These are phyloP conservation scores for Anisogramma anomala DNA, from an alignment of 2,329 filamentous ascomycete genomes.

Conservation along the genomic window DNA sequence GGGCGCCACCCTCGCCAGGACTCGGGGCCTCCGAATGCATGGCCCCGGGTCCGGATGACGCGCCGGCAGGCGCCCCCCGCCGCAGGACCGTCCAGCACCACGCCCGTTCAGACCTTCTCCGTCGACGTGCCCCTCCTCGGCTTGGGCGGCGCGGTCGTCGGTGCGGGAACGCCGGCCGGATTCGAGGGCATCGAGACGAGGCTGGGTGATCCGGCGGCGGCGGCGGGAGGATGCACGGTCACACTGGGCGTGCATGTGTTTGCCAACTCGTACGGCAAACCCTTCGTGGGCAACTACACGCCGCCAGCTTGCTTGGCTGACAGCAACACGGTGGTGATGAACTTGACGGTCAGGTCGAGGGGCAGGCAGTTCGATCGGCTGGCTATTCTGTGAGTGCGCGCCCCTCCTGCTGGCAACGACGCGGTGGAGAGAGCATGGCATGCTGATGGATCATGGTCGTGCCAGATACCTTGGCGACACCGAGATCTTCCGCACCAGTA, in stretches of 20 bases:
- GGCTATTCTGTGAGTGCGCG: constrained; percentile 35
- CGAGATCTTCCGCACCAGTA: constrained; percentile 57
- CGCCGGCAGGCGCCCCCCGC: not conserved
- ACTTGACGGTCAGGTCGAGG: constrained; percentile 50
- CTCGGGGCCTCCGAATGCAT: too few species aligned
- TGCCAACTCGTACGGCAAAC: constrained; percentile 7
- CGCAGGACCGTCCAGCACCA: not conserved
- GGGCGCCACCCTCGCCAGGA: too few species aligned
- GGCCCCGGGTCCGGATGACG: not conserved
- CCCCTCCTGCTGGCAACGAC: too few species aligned
- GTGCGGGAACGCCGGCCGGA: constrained; percentile 4
- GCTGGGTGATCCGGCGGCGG: not conserved
- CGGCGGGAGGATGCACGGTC: constrained; percentile 3
- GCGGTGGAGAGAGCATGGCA: too few species aligned
- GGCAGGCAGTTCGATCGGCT: constrained; percentile 56
- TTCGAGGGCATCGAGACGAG: constrained; percentile 7
- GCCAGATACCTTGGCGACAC: constrained; percentile 49
- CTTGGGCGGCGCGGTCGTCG: constrained; percentile 2
- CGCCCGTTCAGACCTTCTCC: constrained; percentile 4
- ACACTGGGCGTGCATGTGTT: constrained; percentile 11
- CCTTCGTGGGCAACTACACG: constrained; percentile 36
- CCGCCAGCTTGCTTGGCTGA: constrained; percentile 41
- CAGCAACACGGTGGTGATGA: constrained; percentile 54
- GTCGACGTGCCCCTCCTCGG: constrained; percentile 9
- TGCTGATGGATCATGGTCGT: too few species aligned